Conservation (phyloP, 2,329 filamentous ascomycete species). For the Fusarium guadeloupense region DNA sequence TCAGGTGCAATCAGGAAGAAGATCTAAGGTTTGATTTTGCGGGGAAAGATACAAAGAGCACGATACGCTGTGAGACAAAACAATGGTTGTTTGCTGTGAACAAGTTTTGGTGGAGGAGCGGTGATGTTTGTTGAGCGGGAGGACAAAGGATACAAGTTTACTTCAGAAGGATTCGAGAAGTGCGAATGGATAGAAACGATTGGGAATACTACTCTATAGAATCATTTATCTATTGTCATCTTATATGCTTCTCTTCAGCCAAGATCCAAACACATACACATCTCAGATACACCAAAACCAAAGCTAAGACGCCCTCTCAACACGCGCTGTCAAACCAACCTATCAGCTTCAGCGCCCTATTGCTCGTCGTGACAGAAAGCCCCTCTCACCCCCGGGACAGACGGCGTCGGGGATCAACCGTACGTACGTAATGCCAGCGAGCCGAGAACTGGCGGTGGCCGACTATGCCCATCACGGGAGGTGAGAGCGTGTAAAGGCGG, state of each 20-base stretch:
- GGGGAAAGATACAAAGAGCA: slow-evolving; percentile 22
- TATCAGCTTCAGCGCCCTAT: slow-evolving; percentile 39
- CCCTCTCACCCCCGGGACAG: not conserved
- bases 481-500: slow-evolving; percentile 8
- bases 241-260: slow-evolving; percentile 18
- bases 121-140: not conserved
- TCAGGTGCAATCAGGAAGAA: slow-evolving; percentile 32
- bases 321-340: slow-evolving; percentile 22
- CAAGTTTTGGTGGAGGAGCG: not conserved
- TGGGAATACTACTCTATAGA: not conserved
- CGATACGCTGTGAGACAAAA: not conserved
- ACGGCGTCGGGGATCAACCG: slow-evolving; percentile 24
- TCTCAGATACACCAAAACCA: slow-evolving; percentile 1
- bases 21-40: slow-evolving; percentile 24
- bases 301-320: slow-evolving; percentile 27
- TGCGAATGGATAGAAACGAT: not conserved
- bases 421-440: not conserved
- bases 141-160: not conserved
- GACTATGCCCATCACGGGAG: slow-evolving; percentile 30
- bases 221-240: not conserved
- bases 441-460: slow-evolving; percentile 14
- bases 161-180: not conserved
- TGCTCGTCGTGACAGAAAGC: slow-evolving; percentile 39
- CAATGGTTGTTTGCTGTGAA: slow-evolving; percentile 1
- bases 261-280: slow-evolving; percentile 3